phyloP scores from a whole-genome alignment of 179 eudicot genomes.

The Carnegiea gigantea region DNA sequence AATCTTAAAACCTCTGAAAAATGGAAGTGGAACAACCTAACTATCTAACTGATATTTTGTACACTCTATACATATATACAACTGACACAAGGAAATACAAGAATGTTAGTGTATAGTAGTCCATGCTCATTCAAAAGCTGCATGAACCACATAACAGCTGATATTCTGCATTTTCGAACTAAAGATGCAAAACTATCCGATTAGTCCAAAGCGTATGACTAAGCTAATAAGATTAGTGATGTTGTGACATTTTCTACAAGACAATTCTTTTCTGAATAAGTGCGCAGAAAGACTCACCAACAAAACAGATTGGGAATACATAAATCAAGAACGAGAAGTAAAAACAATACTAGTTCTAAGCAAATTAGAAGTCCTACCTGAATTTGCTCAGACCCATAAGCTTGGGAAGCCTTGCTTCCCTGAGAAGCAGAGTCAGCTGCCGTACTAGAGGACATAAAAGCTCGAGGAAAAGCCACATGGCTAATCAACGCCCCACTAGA shows the following conservation, averaged over 20 bases:
- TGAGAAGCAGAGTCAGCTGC: slow-evolving; percentile 53
- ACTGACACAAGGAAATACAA: not conserved
- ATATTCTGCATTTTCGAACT: not conserved
- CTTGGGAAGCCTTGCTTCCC: slow-evolving; percentile 40
- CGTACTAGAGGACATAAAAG: slow-evolving; percentile 62
- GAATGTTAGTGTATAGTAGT: not conserved
- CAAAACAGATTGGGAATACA: not conserved
- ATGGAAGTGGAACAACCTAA: not conserved
- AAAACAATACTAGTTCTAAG: not conserved
- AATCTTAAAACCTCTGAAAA: not conserved
- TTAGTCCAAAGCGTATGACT: not conserved
- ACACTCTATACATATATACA: not conserved
- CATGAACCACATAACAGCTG: not conserved
- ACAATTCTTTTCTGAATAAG: not conserved
- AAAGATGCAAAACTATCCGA: not conserved
- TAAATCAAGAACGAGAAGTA: not conserved
- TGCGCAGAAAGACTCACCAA: not conserved
- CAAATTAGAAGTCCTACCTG: slow-evolving; percentile 50
- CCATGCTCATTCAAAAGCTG: not conserved
- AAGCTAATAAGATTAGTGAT: not conserved
- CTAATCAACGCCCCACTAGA: slow-evolving; percentile 30
- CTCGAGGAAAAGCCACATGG: slow-evolving; percentile 54
- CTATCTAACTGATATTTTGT: not conserved
- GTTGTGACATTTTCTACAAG: not conserved
- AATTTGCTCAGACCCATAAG: slow-evolving; percentile 98